Evolutionary conservation across 2,329 filamentous ascomycete species (phyloP).

Genomic region (Dactylonectria estremocensis): DNA sequence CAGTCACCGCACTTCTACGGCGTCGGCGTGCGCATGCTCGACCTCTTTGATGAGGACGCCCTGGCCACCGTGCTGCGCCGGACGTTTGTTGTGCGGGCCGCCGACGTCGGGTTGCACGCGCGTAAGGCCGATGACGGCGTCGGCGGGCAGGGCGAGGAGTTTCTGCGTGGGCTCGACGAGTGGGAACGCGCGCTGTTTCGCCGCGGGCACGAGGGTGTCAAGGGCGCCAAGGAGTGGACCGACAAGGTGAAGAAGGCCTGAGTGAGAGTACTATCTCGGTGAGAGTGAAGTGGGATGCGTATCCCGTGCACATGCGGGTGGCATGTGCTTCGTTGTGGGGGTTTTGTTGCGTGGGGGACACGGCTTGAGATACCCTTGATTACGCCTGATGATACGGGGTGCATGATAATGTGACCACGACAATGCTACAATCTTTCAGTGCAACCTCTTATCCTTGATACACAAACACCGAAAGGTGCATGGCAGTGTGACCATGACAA

Average conservation of each 20-base stretch:
- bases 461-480: neutral
- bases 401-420: constrained; percentile 23
- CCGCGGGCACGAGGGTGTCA: constrained; percentile 81
- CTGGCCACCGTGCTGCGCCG: constrained; percentile 82
- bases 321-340: neutral
- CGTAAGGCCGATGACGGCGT: constrained; percentile 81
- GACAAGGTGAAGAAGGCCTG: constrained; percentile 65
- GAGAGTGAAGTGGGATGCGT: neutral
- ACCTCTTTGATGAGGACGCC: constrained; percentile 86
- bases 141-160: constrained; percentile 79
- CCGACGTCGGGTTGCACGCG: constrained; percentile 89
- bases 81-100: constrained; percentile 86
- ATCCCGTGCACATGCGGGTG: neutral
- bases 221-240: constrained; percentile 79
- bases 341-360: neutral
- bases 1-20: constrained; percentile 91
- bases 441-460: neutral
- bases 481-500: neutral
- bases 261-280: too few species aligned
- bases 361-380: constrained; percentile 40
- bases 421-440: constrained; percentile 13
- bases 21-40: constrained; percentile 87
- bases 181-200: constrained; percentile 86
- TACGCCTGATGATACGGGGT: neutral
- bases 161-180: constrained; percentile 90